phyloP scores from a whole-genome alignment of 1,139 yeast species.

The Yueomyces sp. region DNA sequence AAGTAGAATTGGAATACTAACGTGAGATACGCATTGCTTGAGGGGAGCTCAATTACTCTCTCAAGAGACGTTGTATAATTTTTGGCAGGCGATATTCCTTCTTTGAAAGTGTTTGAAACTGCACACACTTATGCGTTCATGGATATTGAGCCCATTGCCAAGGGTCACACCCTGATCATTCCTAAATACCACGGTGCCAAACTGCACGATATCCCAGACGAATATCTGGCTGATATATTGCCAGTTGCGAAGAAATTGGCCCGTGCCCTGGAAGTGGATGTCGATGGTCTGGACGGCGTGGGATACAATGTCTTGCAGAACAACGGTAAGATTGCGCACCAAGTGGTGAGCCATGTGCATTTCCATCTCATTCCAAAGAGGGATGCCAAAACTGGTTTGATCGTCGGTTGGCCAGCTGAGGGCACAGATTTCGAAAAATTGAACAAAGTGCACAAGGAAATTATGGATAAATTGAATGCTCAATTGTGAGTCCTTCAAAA shows the following conservation, averaged over 20 bases:
- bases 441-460: conserved; percentile 50
- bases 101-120: conserved; percentile 78
- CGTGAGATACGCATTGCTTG: too few species aligned
- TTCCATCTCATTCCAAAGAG: conserved; percentile 89
- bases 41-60: too few species aligned
- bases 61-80: too few species aligned
- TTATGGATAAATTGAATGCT: conserved; percentile 39
- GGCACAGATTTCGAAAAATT: conserved; percentile 59
- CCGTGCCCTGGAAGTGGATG: conserved; percentile 46
- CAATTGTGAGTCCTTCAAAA: neutral
- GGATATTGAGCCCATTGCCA: conserved; percentile 84
- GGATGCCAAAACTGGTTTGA: conserved; percentile 55
- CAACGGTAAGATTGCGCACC: conserved; percentile 91
- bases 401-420: conserved; percentile 84
- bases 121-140: conserved; percentile 67
- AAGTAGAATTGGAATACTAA: too few species aligned
- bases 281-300: conserved; percentile 50
- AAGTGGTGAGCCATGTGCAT: conserved; percentile 87
- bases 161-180: conserved; percentile 77
- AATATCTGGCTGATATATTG: conserved; percentile 66
- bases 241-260: conserved; percentile 84
- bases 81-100: conserved; percentile 66
- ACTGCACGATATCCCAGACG: conserved; percentile 86
- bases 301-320: conserved; percentile 83
- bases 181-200: conserved; percentile 91